Evolutionary conservation across 805 yeast species (phyloP), one percentile per base, ranked within the genome.

Genomic region (Starmera caribaea): DNA sequence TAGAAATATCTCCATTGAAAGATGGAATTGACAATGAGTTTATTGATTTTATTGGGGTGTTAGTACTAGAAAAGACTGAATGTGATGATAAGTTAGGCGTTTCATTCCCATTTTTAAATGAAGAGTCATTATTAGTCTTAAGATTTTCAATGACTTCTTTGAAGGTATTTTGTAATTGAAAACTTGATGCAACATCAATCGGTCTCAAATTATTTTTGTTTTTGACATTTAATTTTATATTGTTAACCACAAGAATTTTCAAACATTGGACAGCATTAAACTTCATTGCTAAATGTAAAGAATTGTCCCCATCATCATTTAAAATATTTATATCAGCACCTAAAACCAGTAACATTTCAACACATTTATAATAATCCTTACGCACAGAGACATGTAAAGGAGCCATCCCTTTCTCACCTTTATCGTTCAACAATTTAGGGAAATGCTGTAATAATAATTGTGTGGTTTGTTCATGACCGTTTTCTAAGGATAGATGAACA

Each of bases 241-340:
- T 66, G 27, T 73, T 63, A 14, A 62, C 64, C 0, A 80, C 57
- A 34, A 83, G 58, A 29, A 79, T 53, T 38, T 72, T 67, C 44
- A 77, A 58, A 35, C 84, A 77, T 36, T 72, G 72, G 13, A 73
- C 50, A 43, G 75, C 73, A 6, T 89, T 90, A 49, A 69, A 74
- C 40, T 81, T 80, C 47, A 85, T 71, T 0, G 96, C 95, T 38
- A 82, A 65, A 59, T 90, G 97, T 33, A 90, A 62, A 0, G 96
- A 86, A 3, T 95, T 79, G 53, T 87, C 84, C 1, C 92, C 95
- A 13, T 73, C 73, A 9, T 66, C 62, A 54, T 92, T 95, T 40
- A 76, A 79, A 5, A 76, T 56, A 48, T 82, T 79, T 35, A 87
- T 67, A 50, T 85, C 81, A 3, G 94, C 94, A 8, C 89, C 92